phyloP scores from a whole-genome alignment of 441 rosid genomes.

The Arabidopsis lyrata region DNA sequence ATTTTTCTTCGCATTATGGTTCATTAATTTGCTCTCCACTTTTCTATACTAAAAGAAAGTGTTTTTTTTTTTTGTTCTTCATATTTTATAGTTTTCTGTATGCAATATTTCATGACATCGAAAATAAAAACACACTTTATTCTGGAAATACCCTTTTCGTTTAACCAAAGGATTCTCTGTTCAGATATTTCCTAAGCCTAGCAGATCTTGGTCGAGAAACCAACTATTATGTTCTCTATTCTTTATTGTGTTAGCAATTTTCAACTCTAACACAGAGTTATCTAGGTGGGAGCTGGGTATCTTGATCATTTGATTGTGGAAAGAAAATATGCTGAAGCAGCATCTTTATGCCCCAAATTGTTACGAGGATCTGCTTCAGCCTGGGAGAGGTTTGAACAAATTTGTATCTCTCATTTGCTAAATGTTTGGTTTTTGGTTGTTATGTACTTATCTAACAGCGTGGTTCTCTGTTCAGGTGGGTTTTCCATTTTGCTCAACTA shows the following conservation, averaged over 20 bases:
- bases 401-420: conserved; percentile 30
- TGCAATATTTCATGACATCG: not conserved
- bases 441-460: conserved; percentile 35
- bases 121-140: not conserved
- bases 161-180: conserved; percentile 10
- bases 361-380: conserved; percentile 95
- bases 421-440: conserved; percentile 36
- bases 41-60: conserved; percentile 3
- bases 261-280: not conserved
- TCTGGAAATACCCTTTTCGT: not conserved
- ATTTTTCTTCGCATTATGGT: conserved; percentile 8
- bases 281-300: conserved; percentile 96
- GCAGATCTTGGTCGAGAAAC: conserved; percentile 13
- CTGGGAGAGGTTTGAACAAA: conserved; percentile 89
- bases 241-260: not conserved
- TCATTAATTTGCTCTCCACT: conserved; percentile 2
- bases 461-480: conserved; percentile 78
- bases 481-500: conserved; percentile 99
- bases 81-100: not conserved
- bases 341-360: conserved; percentile 96
- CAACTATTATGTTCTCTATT: not conserved
- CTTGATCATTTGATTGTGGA: conserved; percentile 99
- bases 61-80: not conserved
- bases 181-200: conserved; percentile 23
- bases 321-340: conserved; percentile 97